phyloP scores from a whole-genome alignment of 805 yeast genomes.

The Groenewaldozyma salmanticensis region DNA sequence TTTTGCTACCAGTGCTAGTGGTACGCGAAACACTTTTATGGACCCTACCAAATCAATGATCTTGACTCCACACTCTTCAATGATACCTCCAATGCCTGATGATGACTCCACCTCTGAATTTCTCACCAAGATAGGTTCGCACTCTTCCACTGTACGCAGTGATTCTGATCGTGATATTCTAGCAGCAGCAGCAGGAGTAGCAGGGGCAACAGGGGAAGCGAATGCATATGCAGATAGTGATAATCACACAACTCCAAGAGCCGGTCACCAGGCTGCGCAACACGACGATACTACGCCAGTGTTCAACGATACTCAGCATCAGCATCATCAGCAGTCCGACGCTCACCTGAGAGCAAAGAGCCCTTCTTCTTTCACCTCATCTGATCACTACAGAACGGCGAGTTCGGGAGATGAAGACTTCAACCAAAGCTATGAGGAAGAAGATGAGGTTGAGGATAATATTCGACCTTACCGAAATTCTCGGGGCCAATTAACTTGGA shows the following conservation, averaged over 20 bases:
- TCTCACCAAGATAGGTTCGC: slow-evolving; percentile 25
- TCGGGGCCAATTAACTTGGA: slow-evolving; percentile 27
- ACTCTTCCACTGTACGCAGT: slow-evolving; percentile 19
- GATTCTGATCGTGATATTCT: slow-evolving; percentile 2
- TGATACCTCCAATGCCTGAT: slow-evolving; percentile 13
- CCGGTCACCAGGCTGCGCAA: background rate
- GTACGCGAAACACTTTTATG: slow-evolving; percentile 16
- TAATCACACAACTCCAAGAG: background rate
- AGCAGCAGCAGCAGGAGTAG: slow-evolving; percentile 5
- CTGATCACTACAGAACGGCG: slow-evolving; percentile 23
- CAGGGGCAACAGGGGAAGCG: background rate
- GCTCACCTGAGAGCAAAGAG: background rate
- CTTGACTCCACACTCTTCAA: slow-evolving; percentile 17
- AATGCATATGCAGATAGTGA: slow-evolving; percentile 1
- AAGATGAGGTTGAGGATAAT: slow-evolving; percentile 13
- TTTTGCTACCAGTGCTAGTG: too few species aligned
- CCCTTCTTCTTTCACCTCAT: slow-evolving; percentile 1
- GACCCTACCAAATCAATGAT: slow-evolving; percentile 19
- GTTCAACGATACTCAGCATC: slow-evolving; percentile 8
- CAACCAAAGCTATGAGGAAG: slow-evolving; percentile 7
- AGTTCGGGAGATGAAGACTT: slow-evolving; percentile 21
- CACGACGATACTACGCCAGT: background rate
- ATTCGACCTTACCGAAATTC: slow-evolving; percentile 26
- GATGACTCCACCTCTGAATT: slow-evolving; percentile 27
- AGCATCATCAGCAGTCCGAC: background rate